These are phyloP conservation scores for Rhazya stricta DNA, from an alignment of 257 asterid genomes.

Conservation along the genomic window DNA sequence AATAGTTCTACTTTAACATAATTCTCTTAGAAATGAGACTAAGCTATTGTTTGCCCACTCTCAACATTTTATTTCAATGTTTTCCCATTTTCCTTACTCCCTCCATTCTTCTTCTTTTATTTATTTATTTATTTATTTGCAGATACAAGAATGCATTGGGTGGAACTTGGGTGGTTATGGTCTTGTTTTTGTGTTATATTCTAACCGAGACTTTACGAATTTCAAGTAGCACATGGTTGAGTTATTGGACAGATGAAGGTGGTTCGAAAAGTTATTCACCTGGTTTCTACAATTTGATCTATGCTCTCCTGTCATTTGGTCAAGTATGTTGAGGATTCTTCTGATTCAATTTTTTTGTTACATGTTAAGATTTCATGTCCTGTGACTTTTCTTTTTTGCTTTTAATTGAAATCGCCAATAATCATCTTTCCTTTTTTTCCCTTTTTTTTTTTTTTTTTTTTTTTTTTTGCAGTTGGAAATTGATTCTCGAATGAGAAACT, in stretches of 20 bases:
- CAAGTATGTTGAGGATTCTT: conserved; percentile 44
- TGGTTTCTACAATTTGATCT: conserved; percentile 59
- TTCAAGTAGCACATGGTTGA: conserved; percentile 91
- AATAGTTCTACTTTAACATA: neutral
- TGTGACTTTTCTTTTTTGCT: neutral
- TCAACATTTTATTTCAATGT: neutral
- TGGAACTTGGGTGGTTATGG: conserved; percentile 79
- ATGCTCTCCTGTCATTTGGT: conserved; percentile 61
- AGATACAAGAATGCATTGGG: conserved; percentile 91
- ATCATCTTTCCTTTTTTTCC: no score
- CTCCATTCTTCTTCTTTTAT: no score
- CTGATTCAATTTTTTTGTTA: neutral
- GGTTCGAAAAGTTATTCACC: conserved; percentile 38
- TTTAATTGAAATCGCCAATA: no score
- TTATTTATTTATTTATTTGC: no score
- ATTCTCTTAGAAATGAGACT: neutral
- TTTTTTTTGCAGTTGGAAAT: neutral
- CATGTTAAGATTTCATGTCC: neutral
- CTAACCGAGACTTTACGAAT: conserved; percentile 63
- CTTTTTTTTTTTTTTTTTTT: neutral
- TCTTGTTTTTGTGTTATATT: conserved; percentile 60
- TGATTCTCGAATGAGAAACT: neutral
- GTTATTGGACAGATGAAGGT: conserved; percentile 71
- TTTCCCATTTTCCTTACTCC: neutral
- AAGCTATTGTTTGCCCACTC: neutral